These are phyloP conservation scores for Saposhnikovia divaricata DNA, from an alignment of 129 eudicot species.

Conservation along the genomic window DNA sequence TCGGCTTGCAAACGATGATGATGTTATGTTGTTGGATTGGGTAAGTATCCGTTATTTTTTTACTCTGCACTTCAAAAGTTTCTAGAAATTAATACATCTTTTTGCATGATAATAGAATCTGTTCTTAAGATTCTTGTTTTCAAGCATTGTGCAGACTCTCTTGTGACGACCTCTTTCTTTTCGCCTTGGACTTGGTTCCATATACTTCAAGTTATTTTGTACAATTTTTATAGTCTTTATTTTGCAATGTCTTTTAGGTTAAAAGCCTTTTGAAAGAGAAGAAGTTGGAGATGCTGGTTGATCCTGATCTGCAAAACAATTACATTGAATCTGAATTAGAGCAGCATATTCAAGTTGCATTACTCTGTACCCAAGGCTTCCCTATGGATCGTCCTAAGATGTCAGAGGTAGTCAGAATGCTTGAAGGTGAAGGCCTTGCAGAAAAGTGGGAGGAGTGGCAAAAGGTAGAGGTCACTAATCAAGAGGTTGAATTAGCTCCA, in stretches of 20 bases:
- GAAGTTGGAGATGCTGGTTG: slow-evolving; percentile 72
- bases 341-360: slow-evolving; percentile 78
- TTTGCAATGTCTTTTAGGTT: slow-evolving; percentile 33
- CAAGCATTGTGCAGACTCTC: background rate
- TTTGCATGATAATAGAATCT: background rate
- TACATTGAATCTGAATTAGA: slow-evolving; percentile 69
- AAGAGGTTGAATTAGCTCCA: slow-evolving; percentile 45
- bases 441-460: slow-evolving; percentile 99
- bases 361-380: slow-evolving; percentile 77
- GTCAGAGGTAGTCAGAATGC: slow-evolving; percentile 94
- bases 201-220: background rate
- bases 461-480: slow-evolving; percentile 71
- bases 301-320: slow-evolving; percentile 53
- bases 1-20: slow-evolving; percentile 77
- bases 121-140: background rate
- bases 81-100: background rate
- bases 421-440: slow-evolving; percentile 89
- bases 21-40: slow-evolving; percentile 84
- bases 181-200: background rate
- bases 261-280: slow-evolving; percentile 68
- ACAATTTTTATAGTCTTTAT: background rate
- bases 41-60: slow-evolving; percentile 27
- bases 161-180: background rate
- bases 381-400: slow-evolving; percentile 81
- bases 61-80: background rate